A percentile compares a stretch with the other conserved stretches of the same genome.
Conservation (phyloP, 495 filamentous ascomycete species). For the Penicillium simplicissimum region DNA sequence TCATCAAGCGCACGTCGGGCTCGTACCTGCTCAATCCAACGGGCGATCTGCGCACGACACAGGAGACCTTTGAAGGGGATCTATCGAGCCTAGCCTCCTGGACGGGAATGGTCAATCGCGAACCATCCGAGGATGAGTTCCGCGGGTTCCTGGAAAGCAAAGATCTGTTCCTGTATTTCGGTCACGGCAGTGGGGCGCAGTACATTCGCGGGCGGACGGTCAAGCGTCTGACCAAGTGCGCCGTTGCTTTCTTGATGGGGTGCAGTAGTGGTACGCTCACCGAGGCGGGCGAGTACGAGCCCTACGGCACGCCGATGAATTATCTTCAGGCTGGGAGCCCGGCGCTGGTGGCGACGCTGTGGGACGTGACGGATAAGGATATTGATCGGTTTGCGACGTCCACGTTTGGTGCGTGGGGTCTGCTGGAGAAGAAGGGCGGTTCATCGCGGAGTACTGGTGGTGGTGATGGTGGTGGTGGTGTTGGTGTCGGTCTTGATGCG, state of each 20-base stretch:
- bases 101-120: slow-evolving; percentile 63
- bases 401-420: slow-evolving; percentile 81
- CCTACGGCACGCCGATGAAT: slow-evolving; percentile 82
- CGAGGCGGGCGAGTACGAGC: slow-evolving; percentile 85
- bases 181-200: slow-evolving; percentile 92
- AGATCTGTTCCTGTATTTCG: slow-evolving; percentile 86
- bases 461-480: slow-evolving; percentile 1
- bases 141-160: slow-evolving; percentile 56
- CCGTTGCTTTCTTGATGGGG: slow-evolving; percentile 87
- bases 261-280: slow-evolving; percentile 78
- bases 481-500: slow-evolving; percentile 59
- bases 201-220: slow-evolving; percentile 83
- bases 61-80: slow-evolving; percentile 65
- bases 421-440: slow-evolving; percentile 46
- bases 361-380: slow-evolving; percentile 97
- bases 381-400: slow-evolving; percentile 85
- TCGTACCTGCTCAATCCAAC: slow-evolving; percentile 87
- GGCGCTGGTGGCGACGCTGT: slow-evolving; percentile 84
- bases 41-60: slow-evolving; percentile 77
- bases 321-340: slow-evolving; percentile 85
- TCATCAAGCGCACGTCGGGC: slow-evolving; percentile 55
- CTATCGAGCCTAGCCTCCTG: slow-evolving; percentile 60
- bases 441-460: slow-evolving; percentile 2
- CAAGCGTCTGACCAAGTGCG: slow-evolving; percentile 71
- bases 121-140: slow-evolving; percentile 78